Base-by-base conservation (phyloP, 2,329 filamentous ascomycete genomes). In the Cercospora janseana region DNA sequence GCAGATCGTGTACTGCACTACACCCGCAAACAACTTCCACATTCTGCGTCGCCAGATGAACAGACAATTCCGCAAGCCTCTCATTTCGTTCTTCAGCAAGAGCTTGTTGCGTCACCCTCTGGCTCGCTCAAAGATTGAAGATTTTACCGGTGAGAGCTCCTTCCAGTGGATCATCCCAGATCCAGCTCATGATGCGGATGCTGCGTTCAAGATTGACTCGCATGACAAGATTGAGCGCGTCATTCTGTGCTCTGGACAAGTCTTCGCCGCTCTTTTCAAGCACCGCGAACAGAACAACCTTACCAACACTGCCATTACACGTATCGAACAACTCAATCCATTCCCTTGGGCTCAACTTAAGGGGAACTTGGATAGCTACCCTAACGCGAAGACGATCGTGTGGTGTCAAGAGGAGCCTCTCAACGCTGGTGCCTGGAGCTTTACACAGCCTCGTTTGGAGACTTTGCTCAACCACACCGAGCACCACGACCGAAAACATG, bases 21-120 rank as follows among this genome's bases (percentile, higher is more conserved):
- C 86, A 38, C 93, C 93, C 21, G 81, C 92, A 59, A 98, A 98
- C 74, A 73, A 94, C 69, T 98, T 98, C 85, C 93, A 98, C 74
- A 85, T 93, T 61, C 81, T 98, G 58, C 87, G 93, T 70, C 84
- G 93, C 73, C 93, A 98, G 77, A 95, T 98, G 85, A 91, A 97
- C 80, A 84, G 93, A 66, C 92, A 98, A 70, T 98, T 98, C 87
- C 85, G 93, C 75, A 98, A 98, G 79, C 93, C 93, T 63, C 83
- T 98, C 49, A 79, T 97, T 65, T 86, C 96, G 63, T 98, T 98
- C 86, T 98, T 98, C 81, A 95, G 89, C 65, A 98, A 98, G 78
- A 87, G 88, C 55, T 82, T 98, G 41, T 86, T 98, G 60, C 90
- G 93, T 66, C 93, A 98, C 73, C 93, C 93, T 42, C 72, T 97